Conservation (phyloP, 257 asterid species). For the Solanum rostratum region DNA sequence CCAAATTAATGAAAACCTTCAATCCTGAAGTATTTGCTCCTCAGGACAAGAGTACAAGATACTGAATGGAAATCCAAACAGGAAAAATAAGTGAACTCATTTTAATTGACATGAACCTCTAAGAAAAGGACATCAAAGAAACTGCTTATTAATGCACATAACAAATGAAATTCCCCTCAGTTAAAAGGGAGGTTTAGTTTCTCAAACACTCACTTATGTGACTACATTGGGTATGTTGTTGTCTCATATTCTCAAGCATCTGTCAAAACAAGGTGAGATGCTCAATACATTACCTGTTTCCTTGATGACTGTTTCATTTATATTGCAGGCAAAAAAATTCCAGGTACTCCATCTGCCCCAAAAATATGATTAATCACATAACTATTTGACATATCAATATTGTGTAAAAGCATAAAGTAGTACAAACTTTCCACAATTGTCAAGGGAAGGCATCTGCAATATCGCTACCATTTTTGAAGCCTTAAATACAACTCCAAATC, state of each 20-base stretch:
- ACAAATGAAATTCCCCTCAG: neutral
- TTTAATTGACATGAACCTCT: neutral
- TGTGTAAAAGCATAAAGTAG: neutral
- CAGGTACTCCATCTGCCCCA: slow-evolving; percentile 84
- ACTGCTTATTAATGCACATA: neutral
- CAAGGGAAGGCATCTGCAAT: neutral
- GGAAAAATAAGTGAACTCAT: neutral
- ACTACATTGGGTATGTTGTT: neutral
- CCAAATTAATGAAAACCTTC: neutral
- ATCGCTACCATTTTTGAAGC: neutral
- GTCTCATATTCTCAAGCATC: too few relatives aligned
- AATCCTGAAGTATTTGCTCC: neutral
- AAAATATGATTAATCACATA: neutral
- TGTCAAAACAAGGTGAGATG: neutral
- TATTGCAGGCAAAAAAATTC: slow-evolving; percentile 88
- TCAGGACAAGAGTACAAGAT: neutral
- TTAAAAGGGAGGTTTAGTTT: neutral
- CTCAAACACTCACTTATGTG: neutral
- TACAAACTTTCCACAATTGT: neutral
- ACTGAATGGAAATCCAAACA: neutral
- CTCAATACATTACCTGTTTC: slow-evolving; percentile 62
- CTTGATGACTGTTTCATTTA: slow-evolving; percentile 69
- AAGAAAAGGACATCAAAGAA: neutral
- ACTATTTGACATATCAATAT: neutral
- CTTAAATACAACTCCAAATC: neutral